phyloP scores from a whole-genome alignment of 768 basidiomycete species.

The Lactarius sp. region DNA sequence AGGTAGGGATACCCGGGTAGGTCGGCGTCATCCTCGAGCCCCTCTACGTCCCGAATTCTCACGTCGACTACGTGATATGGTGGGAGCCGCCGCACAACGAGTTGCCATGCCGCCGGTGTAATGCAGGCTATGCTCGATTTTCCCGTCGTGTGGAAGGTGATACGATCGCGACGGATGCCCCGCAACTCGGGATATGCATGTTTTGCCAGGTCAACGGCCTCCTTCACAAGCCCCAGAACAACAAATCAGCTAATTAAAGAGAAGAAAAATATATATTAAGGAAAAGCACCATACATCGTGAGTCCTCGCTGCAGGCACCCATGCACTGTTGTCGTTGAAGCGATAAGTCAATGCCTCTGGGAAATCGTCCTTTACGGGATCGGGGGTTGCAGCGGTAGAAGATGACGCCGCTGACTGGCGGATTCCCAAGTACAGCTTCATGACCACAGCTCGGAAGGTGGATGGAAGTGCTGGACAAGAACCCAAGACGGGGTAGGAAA shows the following conservation, averaged over 20 bases:
- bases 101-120: slow-evolving; percentile 24
- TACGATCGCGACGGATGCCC: slow-evolving; percentile 16
- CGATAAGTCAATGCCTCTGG: slow-evolving; percentile 24
- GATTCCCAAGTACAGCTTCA: slow-evolving; percentile 13
- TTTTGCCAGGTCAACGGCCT: slow-evolving; percentile 20
- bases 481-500: neutral
- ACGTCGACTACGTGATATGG: slow-evolving; percentile 23
- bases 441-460: slow-evolving; percentile 4
- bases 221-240: neutral
- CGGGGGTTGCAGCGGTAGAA: neutral
- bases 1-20: slow-evolving; percentile 14
- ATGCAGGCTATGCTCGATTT: slow-evolving; percentile 23
- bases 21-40: slow-evolving; percentile 3
- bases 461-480: neutral
- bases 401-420: slow-evolving; percentile 7
- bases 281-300: slow-evolving; percentile 3
- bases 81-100: slow-evolving; percentile 20
- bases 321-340: slow-evolving; percentile 22
- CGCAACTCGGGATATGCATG: slow-evolving; percentile 19
- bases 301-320: slow-evolving; percentile 15
- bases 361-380: slow-evolving; percentile 6
- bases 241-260: neutral
- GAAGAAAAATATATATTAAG: neutral
- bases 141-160: slow-evolving; percentile 22
- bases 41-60: slow-evolving; percentile 16